Evolutionary conservation across 805 yeast genomes (phyloP).

Genomic region (Debaryomyces hansenii): DNA sequence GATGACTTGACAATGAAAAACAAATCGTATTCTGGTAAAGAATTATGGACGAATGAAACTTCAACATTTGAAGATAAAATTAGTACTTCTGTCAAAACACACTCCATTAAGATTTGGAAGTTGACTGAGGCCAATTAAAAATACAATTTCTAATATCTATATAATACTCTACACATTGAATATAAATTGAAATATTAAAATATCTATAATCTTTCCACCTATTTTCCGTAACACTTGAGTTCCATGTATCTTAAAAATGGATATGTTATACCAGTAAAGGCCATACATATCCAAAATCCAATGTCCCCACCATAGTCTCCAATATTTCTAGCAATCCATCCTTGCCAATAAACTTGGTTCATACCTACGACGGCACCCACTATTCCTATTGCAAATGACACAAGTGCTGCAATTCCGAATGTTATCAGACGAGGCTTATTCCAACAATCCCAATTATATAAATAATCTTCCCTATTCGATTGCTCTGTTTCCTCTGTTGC

Average conservation of each 20-base stretch:
- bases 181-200: too few relatives aligned
- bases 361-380: slow-evolving; percentile 42
- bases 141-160: background rate
- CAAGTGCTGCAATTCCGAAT: slow-evolving; percentile 33
- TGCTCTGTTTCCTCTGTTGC: slow-evolving; percentile 1
- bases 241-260: slow-evolving; percentile 33
- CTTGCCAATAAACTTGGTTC: slow-evolving; percentile 39
- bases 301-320: slow-evolving; percentile 37
- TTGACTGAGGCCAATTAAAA: background rate
- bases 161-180: too few relatives aligned
- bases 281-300: slow-evolving; percentile 39
- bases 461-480: background rate
- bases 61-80: background rate
- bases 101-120: slow-evolving; percentile 5
- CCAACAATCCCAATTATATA: slow-evolving; percentile 34
- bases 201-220: background rate
- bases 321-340: slow-evolving; percentile 33
- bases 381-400: slow-evolving; percentile 30
- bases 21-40: background rate
- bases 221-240: slow-evolving; percentile 26
- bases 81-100: slow-evolving; percentile 2
- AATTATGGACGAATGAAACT: slow-evolving; percentile 10
- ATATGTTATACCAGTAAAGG: slow-evolving; percentile 30
- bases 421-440: slow-evolving; percentile 26
- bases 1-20: background rate